These are phyloP conservation scores for Trypanosoma congolense DNA, from an alignment of 208 protist genomes.

Conservation along the genomic window DNA sequence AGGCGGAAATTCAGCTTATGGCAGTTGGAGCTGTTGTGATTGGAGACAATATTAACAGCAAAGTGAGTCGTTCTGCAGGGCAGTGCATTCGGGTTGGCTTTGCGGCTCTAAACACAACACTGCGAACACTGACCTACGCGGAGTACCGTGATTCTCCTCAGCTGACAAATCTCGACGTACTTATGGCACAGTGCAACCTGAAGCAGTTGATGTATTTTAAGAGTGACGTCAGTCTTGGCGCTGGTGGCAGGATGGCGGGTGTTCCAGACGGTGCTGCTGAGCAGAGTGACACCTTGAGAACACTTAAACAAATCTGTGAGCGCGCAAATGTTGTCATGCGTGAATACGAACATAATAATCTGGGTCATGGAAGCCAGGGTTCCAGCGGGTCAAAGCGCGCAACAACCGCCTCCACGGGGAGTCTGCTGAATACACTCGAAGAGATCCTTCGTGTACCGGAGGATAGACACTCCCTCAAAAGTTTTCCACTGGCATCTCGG, in stretches of 20 bases:
- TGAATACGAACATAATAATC: conserved; percentile 4
- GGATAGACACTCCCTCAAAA: conserved; percentile 41
- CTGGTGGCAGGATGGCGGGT: neutral
- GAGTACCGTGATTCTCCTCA: conserved; percentile 76
- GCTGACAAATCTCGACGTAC: conserved; percentile 69
- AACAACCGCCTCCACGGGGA: neutral
- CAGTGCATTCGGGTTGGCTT: conserved; percentile 59
- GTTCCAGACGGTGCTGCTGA: neutral
- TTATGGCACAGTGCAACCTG: conserved; percentile 78
- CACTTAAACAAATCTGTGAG: conserved; percentile 75
- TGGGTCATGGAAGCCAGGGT: conserved; percentile 17
- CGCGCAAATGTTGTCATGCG: conserved; percentile 57
- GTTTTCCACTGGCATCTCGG: conserved; percentile 39
- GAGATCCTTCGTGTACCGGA: conserved; percentile 84
- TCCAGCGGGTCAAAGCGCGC: conserved; percentile 26
- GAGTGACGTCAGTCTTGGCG: conserved; percentile 3
- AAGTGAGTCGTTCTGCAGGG: neutral
- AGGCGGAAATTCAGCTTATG: conserved; percentile 82
- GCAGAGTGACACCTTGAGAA: conserved; percentile 39
- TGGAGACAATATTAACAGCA: conserved; percentile 4
- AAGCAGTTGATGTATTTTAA: conserved; percentile 65
- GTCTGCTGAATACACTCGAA: conserved; percentile 36
- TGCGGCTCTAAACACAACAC: conserved; percentile 78
- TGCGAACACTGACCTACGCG: conserved; percentile 66
- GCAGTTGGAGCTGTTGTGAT: conserved; percentile 66